These are phyloP conservation scores for Penicillium oxalicum DNA, from an alignment of 2,329 filamentous ascomycete species.

Conservation along the genomic window DNA sequence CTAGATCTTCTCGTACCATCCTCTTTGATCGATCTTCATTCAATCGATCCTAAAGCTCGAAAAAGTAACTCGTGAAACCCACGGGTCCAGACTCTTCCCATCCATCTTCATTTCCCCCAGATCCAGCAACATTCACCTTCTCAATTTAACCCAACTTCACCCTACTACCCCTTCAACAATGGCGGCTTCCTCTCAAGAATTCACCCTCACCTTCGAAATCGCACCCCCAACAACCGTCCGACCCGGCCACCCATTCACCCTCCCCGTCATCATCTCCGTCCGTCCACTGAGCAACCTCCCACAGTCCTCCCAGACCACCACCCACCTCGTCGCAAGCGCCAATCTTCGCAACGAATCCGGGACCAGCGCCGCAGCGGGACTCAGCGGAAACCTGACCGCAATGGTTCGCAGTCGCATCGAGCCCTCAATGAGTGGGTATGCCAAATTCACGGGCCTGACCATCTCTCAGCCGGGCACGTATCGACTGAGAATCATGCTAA, in stretches of 20 bases:
- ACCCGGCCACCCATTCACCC: slow-evolving; percentile 24
- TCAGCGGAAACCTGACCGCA: slow-evolving; percentile 26
- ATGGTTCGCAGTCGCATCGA: slow-evolving; percentile 29
- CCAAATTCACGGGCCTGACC: slow-evolving; percentile 23
- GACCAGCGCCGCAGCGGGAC: slow-evolving; percentile 14
- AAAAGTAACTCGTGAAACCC: too few relatives aligned
- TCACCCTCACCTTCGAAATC: slow-evolving; percentile 26
- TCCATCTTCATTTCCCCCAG: too few relatives aligned
- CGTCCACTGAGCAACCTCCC: slow-evolving; percentile 20
- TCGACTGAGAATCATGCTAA: slow-evolving; percentile 28
- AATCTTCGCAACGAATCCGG: slow-evolving; percentile 26
- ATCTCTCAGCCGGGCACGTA: slow-evolving; percentile 28
- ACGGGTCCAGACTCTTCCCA: too few relatives aligned
- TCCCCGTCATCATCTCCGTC: slow-evolving; percentile 28
- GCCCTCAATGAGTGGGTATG: slow-evolving; percentile 27
- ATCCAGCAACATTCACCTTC: too few relatives aligned
- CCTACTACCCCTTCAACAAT: not conserved
- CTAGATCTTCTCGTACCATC: too few relatives aligned
- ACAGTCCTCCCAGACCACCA: slow-evolving; percentile 10
- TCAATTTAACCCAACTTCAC: too few relatives aligned
- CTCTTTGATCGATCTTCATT: too few relatives aligned
- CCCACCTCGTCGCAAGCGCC: slow-evolving; percentile 24
- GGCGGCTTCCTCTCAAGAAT: slow-evolving; percentile 24
- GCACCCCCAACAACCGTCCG: slow-evolving; percentile 22
- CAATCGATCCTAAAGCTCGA: too few relatives aligned